Evolutionary conservation across 2,329 filamentous ascomycete genomes (phyloP).

Genomic region (Fusarium camptoceras): DNA sequence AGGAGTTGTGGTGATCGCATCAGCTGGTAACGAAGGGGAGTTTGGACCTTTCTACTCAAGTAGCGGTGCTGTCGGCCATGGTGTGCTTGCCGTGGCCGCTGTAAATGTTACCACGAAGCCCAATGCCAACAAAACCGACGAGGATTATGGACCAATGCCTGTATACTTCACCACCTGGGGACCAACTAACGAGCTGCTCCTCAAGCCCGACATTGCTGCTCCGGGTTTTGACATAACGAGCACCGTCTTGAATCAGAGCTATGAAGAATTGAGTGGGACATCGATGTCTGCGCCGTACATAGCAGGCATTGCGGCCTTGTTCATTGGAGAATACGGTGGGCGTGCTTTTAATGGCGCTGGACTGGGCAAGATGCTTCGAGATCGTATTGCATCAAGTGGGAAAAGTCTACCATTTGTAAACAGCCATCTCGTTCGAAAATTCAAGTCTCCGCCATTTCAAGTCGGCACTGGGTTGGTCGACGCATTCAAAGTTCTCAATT

Average conservation of each 20-base stretch:
- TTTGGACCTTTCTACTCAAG: constrained; percentile 60
- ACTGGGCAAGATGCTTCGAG: constrained; percentile 49
- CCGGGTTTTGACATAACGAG: constrained; percentile 64
- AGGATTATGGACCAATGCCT: constrained; percentile 50
- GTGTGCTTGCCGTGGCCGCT: constrained; percentile 53
- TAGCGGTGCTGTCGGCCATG: constrained; percentile 49
- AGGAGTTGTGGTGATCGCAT: constrained; percentile 62
- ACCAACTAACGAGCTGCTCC: constrained; percentile 61
- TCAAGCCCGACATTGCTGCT: constrained; percentile 63
- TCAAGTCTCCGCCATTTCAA: constrained; percentile 53
- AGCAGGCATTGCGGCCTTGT: constrained; percentile 63
- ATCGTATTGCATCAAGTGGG: constrained; percentile 53
- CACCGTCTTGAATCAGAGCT: constrained; percentile 58
- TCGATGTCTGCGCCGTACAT: constrained; percentile 68
- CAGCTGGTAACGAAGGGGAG: constrained; percentile 64
- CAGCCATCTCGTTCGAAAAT: constrained; percentile 35
- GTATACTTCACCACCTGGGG: constrained; percentile 64
- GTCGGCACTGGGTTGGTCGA: constrained; percentile 62
- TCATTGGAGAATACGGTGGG: constrained; percentile 57
- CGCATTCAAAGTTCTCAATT: constrained; percentile 58
- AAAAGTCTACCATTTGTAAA: constrained; percentile 49
- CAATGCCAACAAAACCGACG: constrained; percentile 47
- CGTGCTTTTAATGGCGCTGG: constrained; percentile 53
- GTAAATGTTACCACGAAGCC: constrained; percentile 59
- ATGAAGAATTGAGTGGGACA: constrained; percentile 63